phyloP scores from a whole-genome alignment of 2,329 filamentous ascomycete genomes.

The Fusarium aywerte region DNA sequence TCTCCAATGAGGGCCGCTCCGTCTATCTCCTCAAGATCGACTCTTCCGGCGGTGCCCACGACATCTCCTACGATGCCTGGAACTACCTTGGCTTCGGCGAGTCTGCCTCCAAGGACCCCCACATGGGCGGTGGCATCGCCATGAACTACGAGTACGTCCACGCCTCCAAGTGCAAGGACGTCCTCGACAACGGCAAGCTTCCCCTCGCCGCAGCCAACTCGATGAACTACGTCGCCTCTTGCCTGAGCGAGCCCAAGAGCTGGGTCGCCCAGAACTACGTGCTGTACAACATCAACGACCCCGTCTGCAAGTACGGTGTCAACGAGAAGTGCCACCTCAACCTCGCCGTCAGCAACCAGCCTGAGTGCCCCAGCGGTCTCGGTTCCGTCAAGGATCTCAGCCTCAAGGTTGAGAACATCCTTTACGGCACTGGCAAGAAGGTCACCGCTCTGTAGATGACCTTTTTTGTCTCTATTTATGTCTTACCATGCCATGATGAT shows the following conservation, averaged over 20 bases:
- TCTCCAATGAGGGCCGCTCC: conserved; percentile 59
- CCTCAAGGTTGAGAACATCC: conserved; percentile 61
- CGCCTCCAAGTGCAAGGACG: conserved; percentile 59
- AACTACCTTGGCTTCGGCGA: conserved; percentile 66
- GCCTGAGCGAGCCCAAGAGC: conserved; percentile 57
- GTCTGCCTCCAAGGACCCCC: conserved; percentile 58
- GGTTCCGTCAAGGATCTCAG: conserved; percentile 47
- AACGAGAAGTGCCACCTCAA: conserved; percentile 64
- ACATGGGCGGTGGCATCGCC: conserved; percentile 60
- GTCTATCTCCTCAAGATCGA: conserved; percentile 70
- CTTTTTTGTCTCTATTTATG: conserved; percentile 1
- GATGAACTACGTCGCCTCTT: conserved; percentile 64
- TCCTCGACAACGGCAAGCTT: conserved; percentile 63
- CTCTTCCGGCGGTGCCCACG: conserved; percentile 65
- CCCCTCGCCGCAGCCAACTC: conserved; percentile 66
- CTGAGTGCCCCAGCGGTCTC: conserved; percentile 59
- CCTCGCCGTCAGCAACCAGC: conserved; percentile 62
- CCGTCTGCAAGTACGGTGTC: conserved; percentile 60
- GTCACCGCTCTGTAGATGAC: conserved; percentile 37
- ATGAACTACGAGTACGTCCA: conserved; percentile 63
- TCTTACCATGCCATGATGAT: conserved; percentile 36
- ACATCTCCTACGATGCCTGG: conserved; percentile 71
- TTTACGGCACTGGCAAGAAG: conserved; percentile 60
- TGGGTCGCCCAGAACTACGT: conserved; percentile 65
- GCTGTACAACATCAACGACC: conserved; percentile 65